Base-by-base conservation (phyloP, 257 asterid species). In the Mitragyna speciosa region DNA sequence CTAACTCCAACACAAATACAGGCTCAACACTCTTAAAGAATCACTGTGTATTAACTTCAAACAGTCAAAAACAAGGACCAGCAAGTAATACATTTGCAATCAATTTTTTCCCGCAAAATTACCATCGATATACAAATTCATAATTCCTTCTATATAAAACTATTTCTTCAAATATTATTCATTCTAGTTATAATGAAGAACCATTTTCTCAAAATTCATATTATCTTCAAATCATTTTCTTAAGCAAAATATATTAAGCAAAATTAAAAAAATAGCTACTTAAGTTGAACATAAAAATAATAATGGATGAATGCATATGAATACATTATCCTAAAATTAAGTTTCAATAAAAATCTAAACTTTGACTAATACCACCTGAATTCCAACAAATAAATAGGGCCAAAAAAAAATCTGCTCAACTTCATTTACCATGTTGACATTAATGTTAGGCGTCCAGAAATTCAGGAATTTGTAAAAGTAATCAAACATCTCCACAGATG, bases 381-480 rank as follows among this genome's bases (percentile, higher is more conserved):
- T 70, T 19, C 30, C 19, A 70, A n/a, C 36, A 10, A 28, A 72
- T 47, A n/a, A 71, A 12, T 3, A 11, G 28, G 12, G n/a, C n/a
- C n/a, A 7, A 39, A 67, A 39, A 7, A 61, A 66, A 76, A 49
- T 28, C 31, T 51, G 49, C 10, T 64, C 12, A 64, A 28, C 15
- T 45, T 20, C 2, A 9, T 17, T 15, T 86, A 94, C 98, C 98
- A 89, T 93, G 76, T 91, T 95, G 69, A 95, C 73, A 78, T 83
- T 76, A 77, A 93, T 31, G 76, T 95, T 89, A 28, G 92, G 79
- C 26, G 92, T 69, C 98, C 98, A 95, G 56, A 75, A 49, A 75
- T 87, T 97, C 64, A 93, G 92, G 74, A 95, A 87, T 86, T 91
- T 91, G 84, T 70, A 81, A 81, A 91, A 93, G 82, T 94, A 94